Percentiles rank a stretch among this genome's conserved stretches.
Conservation (phyloP, 768 basidiomycete species). For the Rhodotorula paludigena region DNA sequence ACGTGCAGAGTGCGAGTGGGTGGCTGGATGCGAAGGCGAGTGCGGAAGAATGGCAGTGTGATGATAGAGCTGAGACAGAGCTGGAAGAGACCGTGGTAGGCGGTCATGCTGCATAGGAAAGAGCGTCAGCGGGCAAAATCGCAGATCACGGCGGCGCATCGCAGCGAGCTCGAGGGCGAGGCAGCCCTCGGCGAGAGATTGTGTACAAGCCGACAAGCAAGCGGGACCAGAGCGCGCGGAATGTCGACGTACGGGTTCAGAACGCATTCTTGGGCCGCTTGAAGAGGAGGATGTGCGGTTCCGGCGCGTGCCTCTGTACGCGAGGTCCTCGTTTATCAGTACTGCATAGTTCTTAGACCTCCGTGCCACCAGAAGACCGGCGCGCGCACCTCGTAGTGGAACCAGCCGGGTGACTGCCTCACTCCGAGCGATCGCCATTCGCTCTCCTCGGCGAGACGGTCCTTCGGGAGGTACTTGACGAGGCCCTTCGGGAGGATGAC, state of each 20-base stretch:
- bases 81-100: no score
- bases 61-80: no score
- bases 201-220: no score
- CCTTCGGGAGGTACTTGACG: conserved; percentile 85
- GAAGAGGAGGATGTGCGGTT: conserved; percentile 90
- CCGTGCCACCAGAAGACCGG: conserved; percentile 51
- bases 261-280: conserved; percentile 60
- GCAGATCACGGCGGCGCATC: no score
- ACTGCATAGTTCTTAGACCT: conserved; percentile 56
- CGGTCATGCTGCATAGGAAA: no score
- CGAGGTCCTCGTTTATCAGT: conserved; percentile 3
- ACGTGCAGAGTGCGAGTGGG: no score
- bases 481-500: conserved; percentile 94
- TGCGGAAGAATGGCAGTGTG: no score
- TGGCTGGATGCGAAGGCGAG: no score
- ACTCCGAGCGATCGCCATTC: conserved; percentile 98
- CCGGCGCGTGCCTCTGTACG: conserved; percentile 57
- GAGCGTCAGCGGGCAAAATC: no score
- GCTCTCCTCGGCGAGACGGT: conserved; percentile 70
- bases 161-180: no score
- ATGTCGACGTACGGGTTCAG: background rate
- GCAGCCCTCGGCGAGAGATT: no score
- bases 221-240: no score
- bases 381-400: conserved; percentile 1
- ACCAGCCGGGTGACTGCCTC: conserved; percentile 84